These are phyloP conservation scores for Leucoagaricus sp. DNA, from an alignment of 1,284 basidiomycete species.

Conservation along the genomic window DNA sequence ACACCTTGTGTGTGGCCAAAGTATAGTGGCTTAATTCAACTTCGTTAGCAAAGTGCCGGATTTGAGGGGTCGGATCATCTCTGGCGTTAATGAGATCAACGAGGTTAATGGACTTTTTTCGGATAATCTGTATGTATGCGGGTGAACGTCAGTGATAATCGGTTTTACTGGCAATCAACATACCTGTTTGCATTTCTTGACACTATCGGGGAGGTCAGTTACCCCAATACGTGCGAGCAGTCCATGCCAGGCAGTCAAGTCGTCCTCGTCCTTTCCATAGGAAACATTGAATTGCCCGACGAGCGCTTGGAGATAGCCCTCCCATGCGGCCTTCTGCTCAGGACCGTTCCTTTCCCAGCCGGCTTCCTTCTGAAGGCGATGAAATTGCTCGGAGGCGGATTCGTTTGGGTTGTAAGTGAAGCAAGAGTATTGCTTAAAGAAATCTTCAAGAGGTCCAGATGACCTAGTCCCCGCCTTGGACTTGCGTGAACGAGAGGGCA, in stretches of 20 bases:
- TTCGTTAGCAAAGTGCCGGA: slow-evolving; percentile 26
- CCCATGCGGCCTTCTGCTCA: slow-evolving; percentile 7
- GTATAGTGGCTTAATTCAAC: slow-evolving; percentile 30
- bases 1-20: slow-evolving; percentile 19
- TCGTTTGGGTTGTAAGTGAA: slow-evolving; percentile 17
- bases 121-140: background rate
- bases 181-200: slow-evolving; percentile 24
- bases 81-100: slow-evolving; percentile 35
- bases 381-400: slow-evolving; percentile 19
- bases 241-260: slow-evolving; percentile 22
- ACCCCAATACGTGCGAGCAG: slow-evolving; percentile 21
- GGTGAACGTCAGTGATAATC: too few species aligned
- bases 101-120: slow-evolving; percentile 32
- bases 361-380: slow-evolving; percentile 13
- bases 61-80: background rate
- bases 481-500: too few species aligned
- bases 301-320: slow-evolving; percentile 19
- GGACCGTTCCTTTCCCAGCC: slow-evolving; percentile 12
- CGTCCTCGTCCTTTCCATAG: slow-evolving; percentile 23
- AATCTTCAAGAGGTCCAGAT: slow-evolving; percentile 12
- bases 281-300: slow-evolving; percentile 24
- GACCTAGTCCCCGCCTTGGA: too few species aligned
- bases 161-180: background rate
- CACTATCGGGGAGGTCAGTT: slow-evolving; percentile 16
- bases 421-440: slow-evolving; percentile 17